Base-by-base conservation (phyloP, 1,139 yeast genomes). In the Candida labiduridarum region DNA sequence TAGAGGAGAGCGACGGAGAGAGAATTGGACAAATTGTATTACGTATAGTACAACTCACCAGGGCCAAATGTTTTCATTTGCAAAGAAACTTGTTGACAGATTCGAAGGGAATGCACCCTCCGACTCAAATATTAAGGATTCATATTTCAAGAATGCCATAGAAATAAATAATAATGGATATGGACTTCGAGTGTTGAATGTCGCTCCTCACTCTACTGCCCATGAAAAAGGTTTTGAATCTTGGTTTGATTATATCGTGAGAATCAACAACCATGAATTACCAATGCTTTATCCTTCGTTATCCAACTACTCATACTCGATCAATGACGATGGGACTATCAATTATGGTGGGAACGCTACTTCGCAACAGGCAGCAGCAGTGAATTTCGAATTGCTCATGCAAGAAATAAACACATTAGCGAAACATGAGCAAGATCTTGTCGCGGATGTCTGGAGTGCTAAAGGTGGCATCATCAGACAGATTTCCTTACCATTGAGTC, bases 211-310 rank as follows among this genome's bases (percentile, higher is more conserved):
- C 44, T 74, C 80, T 4, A 44, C 58, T 8, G 80, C 74, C 1
- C 72, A 71, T 47, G 57, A 61, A 41, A 57, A 60, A 2, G 80
- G 79, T 0, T 65, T 94, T 25, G 96, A 90, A 66, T 79, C 96
- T 10, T 85, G 90, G 83, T 94, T 92, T 63, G 98, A 94, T 65
- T 92, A 78, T 63, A 83, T 94, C 45, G 79, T 91, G 29, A 86
- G 87, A 2, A 74, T 92, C 53, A 89, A 92, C 60, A 90, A 89
- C 46, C 86, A 83, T 56, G 89, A 87, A 46, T 72, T 87, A 48
- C 88, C 89, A 14, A 74, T 83, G 69, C 61, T 68, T 36, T 59
- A 70, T 50, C 74, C 78, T 0, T 61, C 72, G 2, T 61, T 69
- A 27, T 65, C 74, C 2, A 57, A 60, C 7, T 65, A 64, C 40